Evolutionary conservation across 208 protist species (phyloP), one percentile per base, ranked within the genome.

Genomic region (Strigomonas culicis): DNA sequence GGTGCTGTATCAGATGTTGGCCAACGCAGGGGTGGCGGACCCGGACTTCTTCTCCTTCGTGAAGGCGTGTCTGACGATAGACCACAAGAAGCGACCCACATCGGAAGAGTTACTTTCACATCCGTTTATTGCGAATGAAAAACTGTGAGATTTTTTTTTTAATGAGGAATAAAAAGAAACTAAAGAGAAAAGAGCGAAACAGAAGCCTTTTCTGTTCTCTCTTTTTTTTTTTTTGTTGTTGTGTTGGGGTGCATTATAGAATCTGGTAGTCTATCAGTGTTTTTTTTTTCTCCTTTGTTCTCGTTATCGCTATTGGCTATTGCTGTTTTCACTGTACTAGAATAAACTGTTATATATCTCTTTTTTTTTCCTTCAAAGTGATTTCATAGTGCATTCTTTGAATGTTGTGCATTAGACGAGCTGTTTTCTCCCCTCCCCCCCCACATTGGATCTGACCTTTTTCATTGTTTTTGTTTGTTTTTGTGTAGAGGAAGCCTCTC

Each of bases 1-100:
- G 27, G 82, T 92, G 31, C 73, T 95, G 70, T 72, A 79, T 15
- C 66, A 82, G 51, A 95, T 93, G 68, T 65, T 95, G 27, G 77
- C 86, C 10, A 79, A 66, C 28, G 77, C 84, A 28, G 79, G 80
- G 59, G 75, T 90, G 68, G 74, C 74, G 34, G 86, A 97, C 66
- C 49, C 52, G n/a, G 57, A 69, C 24, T 98, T 98, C 77, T 50
- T 96, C 13, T 81, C 79, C 8, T 98, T 98, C 74, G 81, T 98
- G 30, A 75, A 92, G 67, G 77, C 79, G 1, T 94, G 90, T 61
- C 74, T 98, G 39, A 86, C 66, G 50, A 65, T 98, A 10, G 86
- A 98, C 66, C 92, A 94, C 65, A 84, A 90, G 64, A 65, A 71
- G 53, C 77, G 94, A 13, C 80, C 86, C 10, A 95, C 75, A 24